phyloP scores from a whole-genome alignment of 2,329 filamentous ascomycete species.

The Sclerotinia sclerotiorum region DNA sequence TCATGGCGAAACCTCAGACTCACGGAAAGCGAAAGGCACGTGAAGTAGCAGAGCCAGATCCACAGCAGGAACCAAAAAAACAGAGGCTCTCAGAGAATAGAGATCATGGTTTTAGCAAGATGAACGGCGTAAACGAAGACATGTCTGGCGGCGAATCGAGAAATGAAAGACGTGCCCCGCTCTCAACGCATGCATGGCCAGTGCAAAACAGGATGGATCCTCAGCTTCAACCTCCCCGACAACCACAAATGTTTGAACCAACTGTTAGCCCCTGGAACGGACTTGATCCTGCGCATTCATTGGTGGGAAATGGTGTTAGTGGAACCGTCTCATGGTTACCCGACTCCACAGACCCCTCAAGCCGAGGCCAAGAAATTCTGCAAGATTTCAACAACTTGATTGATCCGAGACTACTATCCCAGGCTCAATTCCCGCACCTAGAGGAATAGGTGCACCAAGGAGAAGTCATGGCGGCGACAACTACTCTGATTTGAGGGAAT shows the following conservation, averaged over 20 bases:
- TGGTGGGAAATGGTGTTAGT: too few relatives aligned
- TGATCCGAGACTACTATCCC: neutral
- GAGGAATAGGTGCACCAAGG: too few relatives aligned
- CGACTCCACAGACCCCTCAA: neutral
- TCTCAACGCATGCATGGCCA: too few relatives aligned
- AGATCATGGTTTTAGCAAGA: neutral
- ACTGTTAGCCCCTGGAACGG: neutral
- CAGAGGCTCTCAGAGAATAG: neutral
- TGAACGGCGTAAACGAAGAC: too few relatives aligned
- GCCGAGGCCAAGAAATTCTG: neutral
- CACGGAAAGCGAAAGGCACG: neutral
- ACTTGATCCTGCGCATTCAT: rapidly evolving
- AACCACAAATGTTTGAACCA: neutral
- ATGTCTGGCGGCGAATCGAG: rapidly evolving
- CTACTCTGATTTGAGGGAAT: neutral
- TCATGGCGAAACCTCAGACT: neutral
- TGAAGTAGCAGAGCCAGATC: neutral
- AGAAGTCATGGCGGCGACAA: too few relatives aligned
- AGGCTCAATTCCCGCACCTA: neutral
- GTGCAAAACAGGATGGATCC: rapidly evolving
- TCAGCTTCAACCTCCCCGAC: neutral
- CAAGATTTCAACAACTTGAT: neutral
- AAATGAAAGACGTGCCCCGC: neutral
- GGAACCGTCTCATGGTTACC: rapidly evolving
- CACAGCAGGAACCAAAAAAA: neutral